A percentile compares a stretch with the other conserved stretches of the same genome.
Evolutionary conservation across 2,329 filamentous ascomycete species (phyloP).

Genomic region (Alternaria tenuissima): DNA sequence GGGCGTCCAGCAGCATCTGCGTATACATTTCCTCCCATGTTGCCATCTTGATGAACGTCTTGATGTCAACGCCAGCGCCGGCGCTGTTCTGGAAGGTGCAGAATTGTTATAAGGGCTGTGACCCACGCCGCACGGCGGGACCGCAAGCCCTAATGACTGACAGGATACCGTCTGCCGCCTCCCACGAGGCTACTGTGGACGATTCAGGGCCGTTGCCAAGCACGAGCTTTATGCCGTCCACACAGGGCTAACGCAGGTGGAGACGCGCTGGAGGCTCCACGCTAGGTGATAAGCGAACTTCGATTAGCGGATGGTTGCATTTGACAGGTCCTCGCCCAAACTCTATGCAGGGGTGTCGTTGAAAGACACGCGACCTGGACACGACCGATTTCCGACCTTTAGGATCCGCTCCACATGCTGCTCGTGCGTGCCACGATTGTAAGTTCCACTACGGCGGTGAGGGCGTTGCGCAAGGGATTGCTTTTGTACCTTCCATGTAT

Average conservation of each 20-base stretch:
- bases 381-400: not conserved
- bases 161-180: conserved; percentile 1
- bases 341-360: not conserved
- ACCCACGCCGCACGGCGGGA: conserved; percentile 2
- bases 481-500: not conserved
- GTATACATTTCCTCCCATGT: conserved; percentile 29
- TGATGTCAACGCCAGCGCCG: conserved; percentile 8
- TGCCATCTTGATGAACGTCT: conserved; percentile 20
- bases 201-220: conserved; percentile 17
- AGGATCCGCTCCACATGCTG: conserved; percentile 7
- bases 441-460: not conserved
- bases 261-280: conserved; percentile 2
- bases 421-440: not conserved
- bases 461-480: not conserved
- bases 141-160: conserved; percentile 13
- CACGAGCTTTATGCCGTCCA: conserved; percentile 5
- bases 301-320: conserved; percentile 11
- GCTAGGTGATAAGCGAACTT: conserved; percentile 8
- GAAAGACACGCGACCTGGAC: not conserved
- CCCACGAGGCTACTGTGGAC: conserved; percentile 6
- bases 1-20: conserved; percentile 32
- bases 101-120: conserved; percentile 4
- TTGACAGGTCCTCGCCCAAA: conserved; percentile 14
- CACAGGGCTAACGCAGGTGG: conserved; percentile 10
- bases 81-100: conserved; percentile 7